These are phyloP conservation scores for Thermoascus crustaceus DNA, from an alignment of 2,329 filamentous ascomycete genomes.

Conservation along the genomic window DNA sequence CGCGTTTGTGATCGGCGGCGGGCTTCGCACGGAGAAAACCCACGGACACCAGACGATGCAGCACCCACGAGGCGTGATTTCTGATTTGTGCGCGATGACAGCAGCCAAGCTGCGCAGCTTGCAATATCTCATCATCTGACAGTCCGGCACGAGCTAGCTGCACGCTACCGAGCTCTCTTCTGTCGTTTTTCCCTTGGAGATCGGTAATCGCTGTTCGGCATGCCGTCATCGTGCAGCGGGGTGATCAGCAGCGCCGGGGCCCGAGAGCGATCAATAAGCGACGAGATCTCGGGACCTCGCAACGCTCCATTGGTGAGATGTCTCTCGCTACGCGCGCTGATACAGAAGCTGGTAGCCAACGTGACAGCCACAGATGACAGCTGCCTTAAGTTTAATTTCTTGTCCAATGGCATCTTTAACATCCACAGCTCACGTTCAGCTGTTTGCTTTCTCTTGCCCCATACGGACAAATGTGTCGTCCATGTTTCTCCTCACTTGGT, in stretches of 20 bases:
- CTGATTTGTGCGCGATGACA: background rate
- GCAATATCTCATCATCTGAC: background rate
- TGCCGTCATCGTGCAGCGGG: slow-evolving; percentile 1
- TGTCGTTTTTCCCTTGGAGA: background rate
- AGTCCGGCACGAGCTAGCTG: background rate
- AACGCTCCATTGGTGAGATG: background rate
- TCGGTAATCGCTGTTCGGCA: background rate
- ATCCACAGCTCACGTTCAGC: no score
- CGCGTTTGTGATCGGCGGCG: no score
- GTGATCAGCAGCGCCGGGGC: background rate
- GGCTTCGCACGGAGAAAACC: no score
- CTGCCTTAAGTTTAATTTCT: no score
- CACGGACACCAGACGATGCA: no score
- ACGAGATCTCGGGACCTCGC: background rate
- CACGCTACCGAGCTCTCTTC: background rate
- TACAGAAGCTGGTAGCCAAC: no score
- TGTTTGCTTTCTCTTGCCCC: no score
- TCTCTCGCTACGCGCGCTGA: background rate
- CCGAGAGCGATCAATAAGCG: background rate
- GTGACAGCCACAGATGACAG: no score
- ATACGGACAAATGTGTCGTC: no score
- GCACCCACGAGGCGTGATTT: no score
- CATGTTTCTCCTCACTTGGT: no score
- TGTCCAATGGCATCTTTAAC: no score
- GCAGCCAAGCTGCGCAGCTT: background rate